Evolutionary conservation across 2,329 filamentous ascomycete species (phyloP).

Genomic region (Canariomyces notabilis): DNA sequence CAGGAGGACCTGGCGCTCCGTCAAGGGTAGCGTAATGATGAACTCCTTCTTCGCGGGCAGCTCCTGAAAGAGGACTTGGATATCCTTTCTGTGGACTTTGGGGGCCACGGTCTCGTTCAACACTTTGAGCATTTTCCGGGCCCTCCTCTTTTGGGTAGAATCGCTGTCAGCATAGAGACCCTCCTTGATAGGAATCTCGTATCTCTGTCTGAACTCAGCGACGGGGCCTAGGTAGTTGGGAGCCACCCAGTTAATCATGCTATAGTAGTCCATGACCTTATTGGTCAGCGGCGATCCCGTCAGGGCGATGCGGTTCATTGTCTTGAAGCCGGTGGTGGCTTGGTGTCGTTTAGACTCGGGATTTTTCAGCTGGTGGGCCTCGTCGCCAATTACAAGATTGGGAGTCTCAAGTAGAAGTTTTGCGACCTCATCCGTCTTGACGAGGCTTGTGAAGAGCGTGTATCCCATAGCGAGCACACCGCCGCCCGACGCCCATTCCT

Average conservation of each 20-base stretch:
- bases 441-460: conserved; percentile 52
- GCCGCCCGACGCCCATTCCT: conserved; percentile 57
- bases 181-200: conserved; percentile 64
- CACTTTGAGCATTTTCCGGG: conserved; percentile 62
- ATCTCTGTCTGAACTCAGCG: conserved; percentile 65
- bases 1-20: conserved; percentile 55
- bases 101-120: conserved; percentile 68
- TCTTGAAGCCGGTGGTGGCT: conserved; percentile 55
- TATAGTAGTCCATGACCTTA: conserved; percentile 74
- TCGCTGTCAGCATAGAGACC: conserved; percentile 66
- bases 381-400: conserved; percentile 75
- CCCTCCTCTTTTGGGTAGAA: conserved; percentile 48
- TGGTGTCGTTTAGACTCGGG: conserved; percentile 45
- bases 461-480: conserved; percentile 78
- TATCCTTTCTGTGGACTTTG: conserved; percentile 72
- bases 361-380: conserved; percentile 79
- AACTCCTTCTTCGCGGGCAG: conserved; percentile 78
- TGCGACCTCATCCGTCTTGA: conserved; percentile 31
- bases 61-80: conserved; percentile 56
- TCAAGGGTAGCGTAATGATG: conserved; percentile 68
- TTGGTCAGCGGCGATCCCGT: conserved; percentile 86
- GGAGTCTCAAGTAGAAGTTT: conserved; percentile 53
- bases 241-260: conserved; percentile 85
- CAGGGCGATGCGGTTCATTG: conserved; percentile 70
- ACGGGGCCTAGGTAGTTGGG: conserved; percentile 68